Conservation (phyloP, 768 basidiomycete species). For the Boletus tomentosulus region DNA sequence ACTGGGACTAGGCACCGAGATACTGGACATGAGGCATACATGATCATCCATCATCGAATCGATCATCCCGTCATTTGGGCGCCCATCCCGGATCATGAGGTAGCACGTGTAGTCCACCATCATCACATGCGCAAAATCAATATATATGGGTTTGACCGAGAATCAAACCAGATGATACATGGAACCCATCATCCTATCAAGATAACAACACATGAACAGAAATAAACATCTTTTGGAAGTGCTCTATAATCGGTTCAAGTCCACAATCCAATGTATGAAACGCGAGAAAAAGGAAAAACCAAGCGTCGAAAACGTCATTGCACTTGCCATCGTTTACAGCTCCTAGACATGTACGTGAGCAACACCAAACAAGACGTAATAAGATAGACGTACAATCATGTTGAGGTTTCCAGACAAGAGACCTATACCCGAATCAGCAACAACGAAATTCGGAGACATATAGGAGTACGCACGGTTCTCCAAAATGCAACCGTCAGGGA, state of each 20-base stretch:
- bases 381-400: slow-evolving; percentile 51
- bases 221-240: slow-evolving; percentile 2
- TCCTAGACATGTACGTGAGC: slow-evolving; percentile 22
- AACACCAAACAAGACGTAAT: background rate
- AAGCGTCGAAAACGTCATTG: slow-evolving; percentile 4
- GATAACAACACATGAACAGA: background rate
- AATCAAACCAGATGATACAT: background rate
- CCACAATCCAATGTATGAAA: slow-evolving; percentile 16
- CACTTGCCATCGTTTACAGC: slow-evolving; percentile 19
- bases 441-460: background rate
- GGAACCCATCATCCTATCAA: slow-evolving; percentile 2
- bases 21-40: no score
- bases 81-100: no score
- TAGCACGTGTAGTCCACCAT: background rate
- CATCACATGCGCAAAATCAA: background rate
- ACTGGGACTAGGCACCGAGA: no score
- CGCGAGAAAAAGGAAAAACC: slow-evolving; percentile 2
- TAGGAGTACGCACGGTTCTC: slow-evolving; percentile 51
- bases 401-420: slow-evolving; percentile 72
- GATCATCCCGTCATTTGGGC: no score
- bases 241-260: slow-evolving; percentile 18
- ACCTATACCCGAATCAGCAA: slow-evolving; percentile 33
- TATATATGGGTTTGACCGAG: background rate
- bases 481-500: slow-evolving; percentile 69
- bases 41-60: no score